Base-by-base conservation (phyloP, 306 rosid genomes). In the Vigna radiata region DNA sequence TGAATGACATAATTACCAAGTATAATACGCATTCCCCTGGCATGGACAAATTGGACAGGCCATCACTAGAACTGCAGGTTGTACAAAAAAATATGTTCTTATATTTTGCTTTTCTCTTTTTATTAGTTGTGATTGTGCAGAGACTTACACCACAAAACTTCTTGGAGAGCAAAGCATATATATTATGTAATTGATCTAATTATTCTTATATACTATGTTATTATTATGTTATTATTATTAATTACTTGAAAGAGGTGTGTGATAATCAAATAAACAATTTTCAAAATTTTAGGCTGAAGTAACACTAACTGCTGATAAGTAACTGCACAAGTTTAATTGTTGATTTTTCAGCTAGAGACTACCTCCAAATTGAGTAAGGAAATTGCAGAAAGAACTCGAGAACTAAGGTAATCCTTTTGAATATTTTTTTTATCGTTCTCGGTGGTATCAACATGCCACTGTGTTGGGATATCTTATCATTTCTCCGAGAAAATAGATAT, bases 21-120 rank as follows among this genome's bases (percentile, higher is more conserved):
- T 72, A 83, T 58, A 66, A 49, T 39, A 25, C 54, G 54, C 60
- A 83, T 23, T 41, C 50, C 4, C 72, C 46, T 39, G 86, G 31
- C 72, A 49, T 27, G 62, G 73, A 59, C 83, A 72, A 72, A 72
- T 16, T 4, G 71, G 72, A 49, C 18, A 72, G 23, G 62, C 76
- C 79, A 33, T 65, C 82, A 37, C 79, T 52, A 19, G 76, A 77
- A 18, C 37, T 66, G 59, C 83, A 83, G 86, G 86, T 82, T 74
- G 44, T 68, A 67, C 46, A 18, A 5, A 65, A 46, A 33, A 10
- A 13, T 1, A 36, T 36, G 17, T 47, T 59, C 53, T 69, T 25
- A 7, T 43, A 64, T 52, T 18, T 52, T 46, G 14, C 5, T 16
- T 74, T 21, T 62, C 18, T 67, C 6, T 61, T 6, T 47, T 25